phyloP scores from a whole-genome alignment of 768 basidiomycete species.

The Mycena haematopus region DNA sequence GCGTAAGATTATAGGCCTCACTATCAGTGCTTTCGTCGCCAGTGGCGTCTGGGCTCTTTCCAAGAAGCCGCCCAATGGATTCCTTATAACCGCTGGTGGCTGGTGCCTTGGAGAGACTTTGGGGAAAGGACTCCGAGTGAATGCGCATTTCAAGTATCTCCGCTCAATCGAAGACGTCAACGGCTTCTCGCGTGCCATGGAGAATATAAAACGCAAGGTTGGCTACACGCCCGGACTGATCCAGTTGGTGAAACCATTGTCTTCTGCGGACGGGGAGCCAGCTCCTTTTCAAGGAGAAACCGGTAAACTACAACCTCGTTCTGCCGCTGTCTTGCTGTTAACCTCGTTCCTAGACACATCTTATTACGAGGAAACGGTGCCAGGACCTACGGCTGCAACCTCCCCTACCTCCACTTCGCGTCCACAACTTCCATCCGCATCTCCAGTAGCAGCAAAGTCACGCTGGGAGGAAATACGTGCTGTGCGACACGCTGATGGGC shows the following conservation, averaged over 20 bases:
- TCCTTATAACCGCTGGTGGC: background rate
- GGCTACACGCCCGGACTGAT: conserved; percentile 13
- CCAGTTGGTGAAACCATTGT: conserved; percentile 5
- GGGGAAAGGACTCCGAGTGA: conserved; percentile 3
- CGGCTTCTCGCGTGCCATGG: conserved; percentile 29
- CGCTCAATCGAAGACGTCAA: conserved; percentile 17
- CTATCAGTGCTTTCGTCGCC: background rate
- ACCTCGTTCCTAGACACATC: conserved; percentile 16
- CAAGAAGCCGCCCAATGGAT: background rate
- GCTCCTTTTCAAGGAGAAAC: conserved; percentile 14
- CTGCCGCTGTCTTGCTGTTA: background rate
- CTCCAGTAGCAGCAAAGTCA: conserved; percentile 4
- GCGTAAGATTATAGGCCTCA: conserved; percentile 5
- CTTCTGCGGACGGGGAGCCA: background rate
- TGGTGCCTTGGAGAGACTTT: background rate
- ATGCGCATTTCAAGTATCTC: conserved; percentile 3
- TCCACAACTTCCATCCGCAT: background rate
- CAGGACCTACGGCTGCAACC: background rate
- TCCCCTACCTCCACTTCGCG: background rate
- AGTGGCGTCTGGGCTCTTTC: background rate
- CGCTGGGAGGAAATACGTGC: conserved; percentile 30
- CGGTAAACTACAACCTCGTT: conserved; percentile 2
- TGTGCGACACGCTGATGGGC: conserved; percentile 15
- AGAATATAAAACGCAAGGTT: conserved; percentile 25
- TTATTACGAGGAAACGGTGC: background rate